Evolutionary conservation across 1,284 basidiomycete species (phyloP).

Genomic region (Rhodotorula sp.): DNA sequence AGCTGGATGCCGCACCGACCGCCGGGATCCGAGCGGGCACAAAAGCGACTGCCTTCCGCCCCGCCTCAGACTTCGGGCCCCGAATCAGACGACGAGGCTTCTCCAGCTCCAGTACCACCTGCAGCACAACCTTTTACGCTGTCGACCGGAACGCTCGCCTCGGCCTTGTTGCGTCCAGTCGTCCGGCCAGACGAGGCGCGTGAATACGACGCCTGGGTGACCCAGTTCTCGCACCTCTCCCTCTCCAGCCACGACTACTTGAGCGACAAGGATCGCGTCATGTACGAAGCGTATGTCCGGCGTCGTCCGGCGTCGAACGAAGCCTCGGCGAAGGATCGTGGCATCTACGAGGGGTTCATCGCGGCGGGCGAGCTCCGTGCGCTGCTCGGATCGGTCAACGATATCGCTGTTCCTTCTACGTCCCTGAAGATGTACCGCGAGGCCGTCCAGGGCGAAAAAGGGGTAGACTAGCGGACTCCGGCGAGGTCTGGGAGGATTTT

Average conservation of each 20-base stretch:
- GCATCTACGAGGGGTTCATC: conserved; percentile 1
- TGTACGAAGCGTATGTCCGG: conserved; percentile 17
- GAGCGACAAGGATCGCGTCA: conserved; percentile 49
- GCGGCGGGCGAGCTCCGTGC: neutral
- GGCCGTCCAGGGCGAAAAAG: neutral
- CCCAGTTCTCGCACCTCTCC: conserved; percentile 24
- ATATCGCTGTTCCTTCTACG: neutral
- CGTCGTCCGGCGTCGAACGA: neutral
- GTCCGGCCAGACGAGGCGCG: conserved; percentile 65
- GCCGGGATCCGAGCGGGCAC: neutral
- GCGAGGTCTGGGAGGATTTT: neutral
- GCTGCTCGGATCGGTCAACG: neutral
- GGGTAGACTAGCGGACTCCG: neutral
- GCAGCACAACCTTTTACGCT: neutral
- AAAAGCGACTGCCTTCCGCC: conserved; percentile 6
- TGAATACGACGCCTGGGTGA: conserved; percentile 73
- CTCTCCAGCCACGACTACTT: conserved; percentile 36
- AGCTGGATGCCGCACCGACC: conserved; percentile 19
- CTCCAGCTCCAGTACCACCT: no score
- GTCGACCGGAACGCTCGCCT: conserved; percentile 64
- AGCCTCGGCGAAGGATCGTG: conserved; percentile 17
- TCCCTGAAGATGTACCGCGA: conserved; percentile 10
- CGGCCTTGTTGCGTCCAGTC: conserved; percentile 63
- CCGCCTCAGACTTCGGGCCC: conserved; percentile 39
- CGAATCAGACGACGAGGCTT: no score